Base-by-base conservation (phyloP, 768 basidiomycete genomes). In the Hericium erinaceus region DNA sequence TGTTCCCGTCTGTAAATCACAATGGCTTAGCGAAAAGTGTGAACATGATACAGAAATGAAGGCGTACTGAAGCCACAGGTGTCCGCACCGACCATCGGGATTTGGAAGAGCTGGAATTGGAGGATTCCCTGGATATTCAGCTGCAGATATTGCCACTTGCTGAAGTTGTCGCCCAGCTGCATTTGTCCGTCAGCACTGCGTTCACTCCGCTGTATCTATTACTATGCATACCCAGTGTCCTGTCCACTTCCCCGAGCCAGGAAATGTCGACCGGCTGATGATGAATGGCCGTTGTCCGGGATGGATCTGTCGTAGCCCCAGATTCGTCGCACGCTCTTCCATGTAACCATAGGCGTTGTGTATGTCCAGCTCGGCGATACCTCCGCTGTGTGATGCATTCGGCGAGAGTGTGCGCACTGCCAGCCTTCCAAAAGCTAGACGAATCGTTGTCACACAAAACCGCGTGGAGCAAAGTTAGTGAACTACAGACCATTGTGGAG, bases 61-160 rank as follows among this genome's bases (percentile, higher is more conserved):
- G 56, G 69, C 76, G 58, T 61, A 79, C 76, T 75, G 72, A 85
- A 85, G 18, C 83, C 84, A 67, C 84, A 85, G 7, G 85, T 82
- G 64, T 92, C 89, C 2, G 88, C 85, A 18, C 89, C 90, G 16
- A 91, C 88, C 73, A 91, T 85, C 0, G 89, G 89, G 59, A 89
- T 85, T 63, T 87, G 84, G 78, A 85, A 91, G 13, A 91, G 71
- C 69, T 90, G 87, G 79, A 92, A 91, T 68, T 91, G 88, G 18
- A 92, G 75, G 18, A 88, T 73, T 16, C 87, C 88, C 72, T 89
- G 81, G 54, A 91, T 85, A 60, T 76, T 85, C 65, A 79, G 73
- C 59, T 79, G 74, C 75, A 91, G 77, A 69, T 85, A 89, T 52
- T 80, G 70, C 87, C 89, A 92, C 58, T 79, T 78, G 65, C 84